Conservation (phyloP, 2,329 filamentous ascomycete genomes). For the Echinosphaeria canescens region DNA sequence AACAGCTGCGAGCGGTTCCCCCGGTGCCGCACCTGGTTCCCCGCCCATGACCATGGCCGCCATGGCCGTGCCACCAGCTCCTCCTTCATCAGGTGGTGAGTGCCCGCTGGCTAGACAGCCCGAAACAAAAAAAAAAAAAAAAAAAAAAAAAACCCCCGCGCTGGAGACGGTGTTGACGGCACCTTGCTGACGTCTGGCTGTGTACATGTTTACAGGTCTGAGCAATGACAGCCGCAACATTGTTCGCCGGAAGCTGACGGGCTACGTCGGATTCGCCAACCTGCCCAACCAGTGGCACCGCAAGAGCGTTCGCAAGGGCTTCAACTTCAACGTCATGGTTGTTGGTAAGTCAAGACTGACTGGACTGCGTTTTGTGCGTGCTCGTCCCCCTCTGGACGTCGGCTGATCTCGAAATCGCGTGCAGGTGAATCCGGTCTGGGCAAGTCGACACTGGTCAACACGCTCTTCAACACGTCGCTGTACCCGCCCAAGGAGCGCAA, state of each 20-base stretch:
- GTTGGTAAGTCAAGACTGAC: slow-evolving; percentile 49
- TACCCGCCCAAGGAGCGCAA: slow-evolving; percentile 98
- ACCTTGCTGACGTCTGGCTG: no score
- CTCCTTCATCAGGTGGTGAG: slow-evolving; percentile 16
- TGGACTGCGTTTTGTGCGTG: no score
- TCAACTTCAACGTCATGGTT: slow-evolving; percentile 99
- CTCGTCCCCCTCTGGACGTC: not conserved
- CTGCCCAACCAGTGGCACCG: slow-evolving; percentile 99
- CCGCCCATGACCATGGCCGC: no score
- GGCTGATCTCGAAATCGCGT: not conserved
- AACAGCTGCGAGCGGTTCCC: slow-evolving; percentile 18
- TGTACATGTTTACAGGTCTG: no score
- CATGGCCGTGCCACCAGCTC: slow-evolving; percentile 16
- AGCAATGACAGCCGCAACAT: slow-evolving; percentile 75
- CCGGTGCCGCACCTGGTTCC: slow-evolving; percentile 12
- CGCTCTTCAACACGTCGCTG: slow-evolving; percentile 96
- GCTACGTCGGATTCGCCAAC: slow-evolving; percentile 97
- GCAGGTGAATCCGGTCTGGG: slow-evolving; percentile 95
- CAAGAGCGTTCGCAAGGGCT: slow-evolving; percentile 99
- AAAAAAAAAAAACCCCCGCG: no score
- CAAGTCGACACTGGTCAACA: slow-evolving; percentile 98
- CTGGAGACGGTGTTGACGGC: no score
- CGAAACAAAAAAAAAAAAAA: slow-evolving; percentile 10
- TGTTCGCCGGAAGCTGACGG: slow-evolving; percentile 92
- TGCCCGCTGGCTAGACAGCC: slow-evolving; percentile 10